A percentile compares a stretch with the other conserved stretches of the same genome.
These are phyloP conservation scores for Cladobotryum protrusum DNA, from an alignment of 2,329 filamentous ascomycete genomes.

Conservation along the genomic window DNA sequence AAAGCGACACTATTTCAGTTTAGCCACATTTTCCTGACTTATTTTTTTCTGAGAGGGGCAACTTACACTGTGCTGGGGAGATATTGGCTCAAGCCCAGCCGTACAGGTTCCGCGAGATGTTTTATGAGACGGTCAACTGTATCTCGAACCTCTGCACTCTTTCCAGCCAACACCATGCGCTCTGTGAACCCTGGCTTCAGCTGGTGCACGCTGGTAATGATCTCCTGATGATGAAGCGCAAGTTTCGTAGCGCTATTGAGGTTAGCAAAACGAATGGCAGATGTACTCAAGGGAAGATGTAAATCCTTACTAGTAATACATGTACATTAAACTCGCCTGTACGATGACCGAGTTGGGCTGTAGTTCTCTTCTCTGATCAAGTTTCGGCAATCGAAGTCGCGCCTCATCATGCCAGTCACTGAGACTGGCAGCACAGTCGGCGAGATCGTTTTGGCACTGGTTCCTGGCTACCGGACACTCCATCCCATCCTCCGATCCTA, in stretches of 20 bases:
- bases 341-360: constrained; percentile 6
- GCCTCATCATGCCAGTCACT: constrained; percentile 3
- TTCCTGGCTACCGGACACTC: neutral
- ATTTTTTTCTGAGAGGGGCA: neutral
- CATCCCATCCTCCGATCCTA: constrained; percentile 3
- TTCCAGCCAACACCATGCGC: constrained; percentile 1
- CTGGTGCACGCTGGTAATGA: constrained; percentile 4
- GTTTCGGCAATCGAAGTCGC: constrained; percentile 2
- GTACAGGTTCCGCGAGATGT: constrained; percentile 5
- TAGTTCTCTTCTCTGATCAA: constrained; percentile 1
- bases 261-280: neutral
- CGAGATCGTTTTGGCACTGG: neutral
- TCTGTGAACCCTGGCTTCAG: neutral
- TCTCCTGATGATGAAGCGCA: constrained; percentile 4
- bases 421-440: constrained; percentile 1
- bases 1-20: constrained; percentile 1
- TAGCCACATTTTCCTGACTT: neutral
- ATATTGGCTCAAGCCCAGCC: constrained; percentile 5
- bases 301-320: constrained; percentile 8
- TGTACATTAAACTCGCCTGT: constrained; percentile 8
- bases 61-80: constrained; percentile 9
- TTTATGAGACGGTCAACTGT: neutral
- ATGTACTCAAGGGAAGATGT: neutral
- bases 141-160: constrained; percentile 8
- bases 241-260: constrained; percentile 3